Percentiles rank a stretch among this genome's conserved stretches.
phyloP scores from a whole-genome alignment of 176 grass and related monocot genomes.

The Aegilops sharonensis region DNA sequence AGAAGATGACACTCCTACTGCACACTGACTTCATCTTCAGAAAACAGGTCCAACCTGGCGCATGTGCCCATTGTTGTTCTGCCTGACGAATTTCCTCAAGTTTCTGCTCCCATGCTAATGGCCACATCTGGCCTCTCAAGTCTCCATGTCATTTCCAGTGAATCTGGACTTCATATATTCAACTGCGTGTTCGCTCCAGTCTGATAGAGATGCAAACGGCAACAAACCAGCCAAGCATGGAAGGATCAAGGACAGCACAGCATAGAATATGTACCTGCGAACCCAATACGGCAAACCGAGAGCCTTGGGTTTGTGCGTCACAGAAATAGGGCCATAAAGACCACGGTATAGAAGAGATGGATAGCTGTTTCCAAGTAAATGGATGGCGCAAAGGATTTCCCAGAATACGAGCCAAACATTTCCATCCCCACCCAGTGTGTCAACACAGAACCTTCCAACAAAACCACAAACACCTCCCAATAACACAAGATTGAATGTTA shows the following conservation, averaged over 20 bases:
- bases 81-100: neutral
- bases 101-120: neutral
- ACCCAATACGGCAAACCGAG: slow-evolving; percentile 53
- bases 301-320: slow-evolving; percentile 30
- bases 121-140: slow-evolving; percentile 28
- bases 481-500: slow-evolving; percentile 78
- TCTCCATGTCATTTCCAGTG: slow-evolving; percentile 31
- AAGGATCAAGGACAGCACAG: slow-evolving; percentile 59
- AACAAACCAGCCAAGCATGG: slow-evolving; percentile 69
- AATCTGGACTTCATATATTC: slow-evolving; percentile 36
- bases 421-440: slow-evolving; percentile 76
- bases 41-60: neutral
- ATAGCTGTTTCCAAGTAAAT: slow-evolving; percentile 67
- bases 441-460: slow-evolving; percentile 73
- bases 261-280: slow-evolving; percentile 62
- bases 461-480: slow-evolving; percentile 73
- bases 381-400: slow-evolving; percentile 73
- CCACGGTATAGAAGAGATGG: slow-evolving; percentile 58
- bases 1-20: neutral
- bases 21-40: neutral
- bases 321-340: slow-evolving; percentile 66
- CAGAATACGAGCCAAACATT: slow-evolving; percentile 71
- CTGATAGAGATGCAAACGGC: slow-evolving; percentile 72
- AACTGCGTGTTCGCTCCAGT: slow-evolving; percentile 57
- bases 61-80: neutral